Evolutionary conservation across 2,329 filamentous ascomycete species (phyloP).

Genomic region (Monosporascus sp.): DNA sequence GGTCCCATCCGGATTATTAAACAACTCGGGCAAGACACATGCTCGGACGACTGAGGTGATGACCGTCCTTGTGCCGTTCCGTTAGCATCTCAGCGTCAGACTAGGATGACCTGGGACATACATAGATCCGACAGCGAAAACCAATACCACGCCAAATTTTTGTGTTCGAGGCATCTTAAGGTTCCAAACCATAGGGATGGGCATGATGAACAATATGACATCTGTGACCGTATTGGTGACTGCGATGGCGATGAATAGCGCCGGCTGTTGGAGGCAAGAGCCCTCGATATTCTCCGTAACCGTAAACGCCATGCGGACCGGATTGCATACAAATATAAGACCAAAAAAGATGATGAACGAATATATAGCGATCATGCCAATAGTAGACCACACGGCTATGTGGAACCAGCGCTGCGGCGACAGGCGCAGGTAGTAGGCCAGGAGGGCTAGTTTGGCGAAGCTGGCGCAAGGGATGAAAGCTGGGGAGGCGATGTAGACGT

Average conservation of each 20-base stretch:
- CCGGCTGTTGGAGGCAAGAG: constrained; percentile 33
- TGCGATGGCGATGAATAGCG: constrained; percentile 37
- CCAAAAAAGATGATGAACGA: not conserved
- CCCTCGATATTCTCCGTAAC: constrained; percentile 10
- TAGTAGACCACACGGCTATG: constrained; percentile 9
- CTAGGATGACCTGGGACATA: constrained; percentile 3
- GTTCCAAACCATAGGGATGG: constrained; percentile 32
- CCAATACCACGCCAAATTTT: constrained; percentile 31
- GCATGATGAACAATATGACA: constrained; percentile 33
- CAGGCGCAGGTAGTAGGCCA: constrained; percentile 18
- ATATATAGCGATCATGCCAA: constrained; percentile 9
- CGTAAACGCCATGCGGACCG: constrained; percentile 17
- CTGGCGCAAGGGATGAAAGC: constrained; percentile 16
- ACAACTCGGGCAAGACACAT: constrained; percentile 1
- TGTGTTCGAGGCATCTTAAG: constrained; percentile 35
- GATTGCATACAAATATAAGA: constrained; percentile 20
- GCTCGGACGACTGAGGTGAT: constrained; percentile 5
- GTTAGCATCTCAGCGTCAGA: not conserved
- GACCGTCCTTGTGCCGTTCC: constrained; percentile 2
- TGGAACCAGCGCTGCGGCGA: constrained; percentile 16
- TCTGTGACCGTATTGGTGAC: constrained; percentile 37
- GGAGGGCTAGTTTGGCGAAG: constrained; percentile 21
- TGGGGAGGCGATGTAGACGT: constrained; percentile 2
- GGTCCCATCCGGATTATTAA: constrained; percentile 1
- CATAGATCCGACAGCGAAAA: constrained; percentile 37